These are phyloP conservation scores for Galeopsis tetrahit DNA, from an alignment of 257 asterid species.

Conservation along the genomic window DNA sequence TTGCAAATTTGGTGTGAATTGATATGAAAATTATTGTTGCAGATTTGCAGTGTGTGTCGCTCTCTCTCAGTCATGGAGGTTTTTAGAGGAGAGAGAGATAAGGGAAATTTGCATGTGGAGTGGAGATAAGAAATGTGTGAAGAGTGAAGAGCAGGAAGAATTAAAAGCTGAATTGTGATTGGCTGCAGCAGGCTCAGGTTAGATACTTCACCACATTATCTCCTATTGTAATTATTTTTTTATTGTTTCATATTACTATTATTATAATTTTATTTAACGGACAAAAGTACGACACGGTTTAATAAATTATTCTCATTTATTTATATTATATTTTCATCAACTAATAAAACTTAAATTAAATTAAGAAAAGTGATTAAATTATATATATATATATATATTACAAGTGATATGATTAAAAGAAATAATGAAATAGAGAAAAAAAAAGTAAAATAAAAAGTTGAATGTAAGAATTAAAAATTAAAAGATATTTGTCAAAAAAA, in stretches of 20 bases:
- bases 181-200: constrained; percentile 55
- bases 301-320: too few relatives aligned
- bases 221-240: not conserved
- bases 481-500: too few relatives aligned
- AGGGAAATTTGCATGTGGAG: constrained; percentile 34
- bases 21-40: not conserved
- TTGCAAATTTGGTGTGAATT: not conserved
- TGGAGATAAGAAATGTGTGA: constrained; percentile 77
- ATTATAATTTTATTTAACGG: not conserved
- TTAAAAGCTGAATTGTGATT: constrained; percentile 55
- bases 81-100: constrained; percentile 22
- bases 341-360: too few relatives aligned
- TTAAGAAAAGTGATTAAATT: too few relatives aligned
- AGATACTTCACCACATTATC: constrained; percentile 41
- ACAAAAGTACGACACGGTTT: too few relatives aligned
- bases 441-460: too few relatives aligned
- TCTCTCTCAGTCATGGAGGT: not conserved
- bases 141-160: constrained; percentile 49
- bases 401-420: too few relatives aligned
- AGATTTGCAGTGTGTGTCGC: not conserved
- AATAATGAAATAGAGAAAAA: too few relatives aligned
- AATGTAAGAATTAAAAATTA: too few relatives aligned
- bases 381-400: too few relatives aligned
- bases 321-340: too few relatives aligned
- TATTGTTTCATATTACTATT: not conserved